These are phyloP conservation scores for Magnusiomyces sp. DNA, from an alignment of 1,139 yeast species.

Conservation along the genomic window DNA sequence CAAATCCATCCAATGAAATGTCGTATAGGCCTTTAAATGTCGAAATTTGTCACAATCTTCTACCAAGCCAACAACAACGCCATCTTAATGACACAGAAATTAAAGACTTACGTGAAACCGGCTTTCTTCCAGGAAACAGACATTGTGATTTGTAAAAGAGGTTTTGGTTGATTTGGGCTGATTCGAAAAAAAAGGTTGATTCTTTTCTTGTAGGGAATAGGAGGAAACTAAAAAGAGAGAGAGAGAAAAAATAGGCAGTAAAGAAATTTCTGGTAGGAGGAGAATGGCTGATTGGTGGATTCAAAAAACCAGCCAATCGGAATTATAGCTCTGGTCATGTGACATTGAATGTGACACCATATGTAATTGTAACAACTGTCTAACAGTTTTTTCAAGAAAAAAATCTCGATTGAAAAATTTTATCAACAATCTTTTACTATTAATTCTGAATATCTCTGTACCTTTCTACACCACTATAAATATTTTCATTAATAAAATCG, in stretches of 20 bases:
- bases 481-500: background rate
- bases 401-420: background rate
- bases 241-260: background rate
- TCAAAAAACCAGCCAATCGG: background rate
- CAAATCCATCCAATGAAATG: background rate
- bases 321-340: background rate
- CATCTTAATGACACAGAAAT: background rate
- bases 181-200: background rate
- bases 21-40: background rate
- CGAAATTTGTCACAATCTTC: too few species aligned
- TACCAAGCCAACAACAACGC: too few species aligned
- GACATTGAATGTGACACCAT: background rate
- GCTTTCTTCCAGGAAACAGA: conserved; percentile 27
- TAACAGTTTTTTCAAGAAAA: background rate
- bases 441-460: background rate
- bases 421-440: background rate
- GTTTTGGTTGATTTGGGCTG: background rate
- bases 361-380: background rate
- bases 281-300: background rate
- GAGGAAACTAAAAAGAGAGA: background rate
- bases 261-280: background rate
- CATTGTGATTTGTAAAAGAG: conserved; percentile 8
- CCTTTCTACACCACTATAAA: background rate
- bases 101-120: conserved; percentile 27
- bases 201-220: background rate